These are phyloP conservation scores for Talaromyces sp. DNA, from an alignment of 2,329 filamentous ascomycete genomes.

Conservation along the genomic window DNA sequence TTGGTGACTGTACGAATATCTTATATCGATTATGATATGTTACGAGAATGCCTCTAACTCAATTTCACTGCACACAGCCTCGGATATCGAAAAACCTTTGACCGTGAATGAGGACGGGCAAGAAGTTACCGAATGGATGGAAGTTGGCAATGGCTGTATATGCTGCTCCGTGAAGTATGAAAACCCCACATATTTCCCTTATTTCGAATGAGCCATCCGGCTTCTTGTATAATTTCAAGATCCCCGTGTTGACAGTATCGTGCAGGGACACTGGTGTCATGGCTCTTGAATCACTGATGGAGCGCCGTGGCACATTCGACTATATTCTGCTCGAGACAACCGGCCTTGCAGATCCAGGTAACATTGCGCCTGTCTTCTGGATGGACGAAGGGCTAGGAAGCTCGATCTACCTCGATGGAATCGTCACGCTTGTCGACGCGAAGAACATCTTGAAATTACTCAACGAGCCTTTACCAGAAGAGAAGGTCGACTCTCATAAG, in stretches of 20 bases:
- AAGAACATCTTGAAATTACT: slow-evolving; percentile 85
- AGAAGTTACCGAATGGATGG: slow-evolving; percentile 90
- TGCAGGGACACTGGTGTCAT: slow-evolving; percentile 84
- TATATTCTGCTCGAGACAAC: slow-evolving; percentile 98
- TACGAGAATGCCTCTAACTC: no score
- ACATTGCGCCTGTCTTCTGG: slow-evolving; percentile 96
- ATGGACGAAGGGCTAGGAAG: slow-evolving; percentile 94
- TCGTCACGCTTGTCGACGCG: slow-evolving; percentile 92
- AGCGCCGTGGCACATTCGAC: slow-evolving; percentile 89
- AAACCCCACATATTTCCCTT: neutral
- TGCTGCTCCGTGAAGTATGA: slow-evolving; percentile 92
- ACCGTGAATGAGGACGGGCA: slow-evolving; percentile 84
- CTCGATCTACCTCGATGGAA: slow-evolving; percentile 94
- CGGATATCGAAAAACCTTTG: slow-evolving; percentile 94
- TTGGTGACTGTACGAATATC: slow-evolving; percentile 70
- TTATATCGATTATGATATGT: neutral
- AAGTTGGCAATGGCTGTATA: slow-evolving; percentile 94
- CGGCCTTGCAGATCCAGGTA: slow-evolving; percentile 90
- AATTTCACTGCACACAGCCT: slow-evolving; percentile 54
- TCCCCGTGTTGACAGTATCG: no score
- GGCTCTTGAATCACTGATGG: slow-evolving; percentile 94
- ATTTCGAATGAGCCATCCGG: no score
- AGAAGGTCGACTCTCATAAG: slow-evolving; percentile 50
- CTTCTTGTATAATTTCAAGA: no score
- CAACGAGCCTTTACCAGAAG: slow-evolving; percentile 62